Evolutionary conservation across 306 rosid genomes (phyloP).

Genomic region (Vicia sativa): DNA sequence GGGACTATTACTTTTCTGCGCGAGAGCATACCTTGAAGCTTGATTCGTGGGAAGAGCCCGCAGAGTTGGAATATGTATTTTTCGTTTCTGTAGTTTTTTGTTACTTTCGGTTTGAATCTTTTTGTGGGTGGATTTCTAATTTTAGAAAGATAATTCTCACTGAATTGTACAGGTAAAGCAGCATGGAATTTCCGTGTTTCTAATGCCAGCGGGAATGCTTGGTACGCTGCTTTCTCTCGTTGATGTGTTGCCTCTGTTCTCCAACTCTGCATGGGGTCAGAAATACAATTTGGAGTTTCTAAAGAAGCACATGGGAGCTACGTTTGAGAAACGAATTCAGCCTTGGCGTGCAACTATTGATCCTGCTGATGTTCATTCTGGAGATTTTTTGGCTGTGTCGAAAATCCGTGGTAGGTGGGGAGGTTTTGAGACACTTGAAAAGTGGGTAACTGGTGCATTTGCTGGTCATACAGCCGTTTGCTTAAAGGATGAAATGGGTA

Average conservation of each 20-base stretch:
- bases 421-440: conserved; percentile 95
- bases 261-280: conserved; percentile 94
- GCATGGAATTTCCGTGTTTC: conserved; percentile 95
- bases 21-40: conserved; percentile 77
- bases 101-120: conserved; percentile 29
- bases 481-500: conserved; percentile 91
- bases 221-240: conserved; percentile 83
- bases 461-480: conserved; percentile 99
- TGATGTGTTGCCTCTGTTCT: conserved; percentile 87
- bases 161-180: conserved; percentile 79
- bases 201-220: conserved; percentile 99
- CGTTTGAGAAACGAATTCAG: conserved; percentile 73
- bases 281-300: conserved; percentile 76
- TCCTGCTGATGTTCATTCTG: conserved; percentile 89
- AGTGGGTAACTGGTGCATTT: conserved; percentile 98
- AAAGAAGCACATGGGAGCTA: conserved; percentile 92
- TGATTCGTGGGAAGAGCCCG: conserved; percentile 93
- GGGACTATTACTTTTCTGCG: conserved; percentile 96
- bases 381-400: conserved; percentile 91
- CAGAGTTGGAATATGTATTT: conserved; percentile 95
- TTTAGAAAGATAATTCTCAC: conserved; percentile 28
- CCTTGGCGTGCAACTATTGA: conserved; percentile 75
- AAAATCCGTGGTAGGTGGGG: conserved; percentile 99
- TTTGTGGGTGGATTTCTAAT: conserved; percentile 3
- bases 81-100: conserved; percentile 6